These are phyloP conservation scores for Solanum tacnaense DNA, from an alignment of 257 asterid genomes.

Conservation along the genomic window DNA sequence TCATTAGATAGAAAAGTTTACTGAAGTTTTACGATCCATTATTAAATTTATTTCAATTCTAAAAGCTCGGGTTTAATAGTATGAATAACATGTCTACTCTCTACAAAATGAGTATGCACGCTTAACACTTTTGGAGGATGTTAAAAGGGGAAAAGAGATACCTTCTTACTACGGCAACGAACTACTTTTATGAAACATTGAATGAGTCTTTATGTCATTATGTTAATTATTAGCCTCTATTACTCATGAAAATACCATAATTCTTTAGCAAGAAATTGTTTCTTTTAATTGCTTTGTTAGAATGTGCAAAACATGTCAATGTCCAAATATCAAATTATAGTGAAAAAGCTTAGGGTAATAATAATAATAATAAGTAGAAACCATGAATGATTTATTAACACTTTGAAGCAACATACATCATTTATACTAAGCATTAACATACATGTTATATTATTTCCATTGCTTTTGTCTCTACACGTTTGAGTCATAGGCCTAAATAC, in stretches of 20 bases:
- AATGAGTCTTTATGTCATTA: background rate
- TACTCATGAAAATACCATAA: background rate
- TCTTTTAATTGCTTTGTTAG: background rate
- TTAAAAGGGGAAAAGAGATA: background rate
- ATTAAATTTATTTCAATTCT: background rate
- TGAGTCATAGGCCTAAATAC: background rate
- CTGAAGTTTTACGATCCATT: background rate
- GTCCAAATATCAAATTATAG: background rate
- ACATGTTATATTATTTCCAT: background rate
- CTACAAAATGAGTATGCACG: background rate
- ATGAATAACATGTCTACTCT: background rate
- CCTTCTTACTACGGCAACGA: slow-evolving; percentile 13
- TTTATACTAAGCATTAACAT: background rate
- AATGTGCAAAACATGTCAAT: background rate
- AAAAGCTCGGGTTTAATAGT: background rate
- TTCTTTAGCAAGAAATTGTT: background rate
- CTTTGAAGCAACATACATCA: background rate
- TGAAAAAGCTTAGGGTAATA: background rate
- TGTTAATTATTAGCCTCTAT: background rate
- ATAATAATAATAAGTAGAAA: background rate
- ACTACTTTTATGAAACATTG: background rate
- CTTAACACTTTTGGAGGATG: background rate
- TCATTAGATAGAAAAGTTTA: background rate
- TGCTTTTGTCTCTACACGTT: background rate
- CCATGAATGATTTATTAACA: background rate